These are phyloP conservation scores for Russula olivacea DNA, from an alignment of 768 basidiomycete genomes.

Conservation along the genomic window DNA sequence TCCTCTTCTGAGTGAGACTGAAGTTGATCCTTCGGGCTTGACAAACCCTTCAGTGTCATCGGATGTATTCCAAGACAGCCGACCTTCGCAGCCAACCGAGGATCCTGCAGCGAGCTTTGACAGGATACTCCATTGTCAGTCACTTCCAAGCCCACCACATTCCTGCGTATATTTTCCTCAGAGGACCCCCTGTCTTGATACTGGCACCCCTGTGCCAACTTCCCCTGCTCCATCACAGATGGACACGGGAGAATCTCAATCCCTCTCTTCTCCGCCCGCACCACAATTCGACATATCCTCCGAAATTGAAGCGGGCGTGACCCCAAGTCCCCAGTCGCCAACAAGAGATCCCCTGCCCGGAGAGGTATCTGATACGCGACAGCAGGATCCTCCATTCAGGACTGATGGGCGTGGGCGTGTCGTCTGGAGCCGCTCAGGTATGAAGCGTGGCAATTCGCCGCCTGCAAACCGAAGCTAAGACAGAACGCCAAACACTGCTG, in stretches of 20 bases:
- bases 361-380: constrained; percentile 8
- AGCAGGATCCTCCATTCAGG: constrained; percentile 31
- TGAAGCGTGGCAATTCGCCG: constrained; percentile 13
- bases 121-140: background rate
- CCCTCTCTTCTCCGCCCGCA: background rate
- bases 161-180: background rate
- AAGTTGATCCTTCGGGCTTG: background rate
- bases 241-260: background rate
- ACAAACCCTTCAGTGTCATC: background rate
- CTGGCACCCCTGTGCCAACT: background rate
- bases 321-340: background rate
- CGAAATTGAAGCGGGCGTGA: background rate
- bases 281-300: background rate
- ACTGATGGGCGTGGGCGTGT: constrained; percentile 36
- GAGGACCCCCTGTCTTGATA: background rate
- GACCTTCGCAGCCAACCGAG: background rate
- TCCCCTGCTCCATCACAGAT: background rate
- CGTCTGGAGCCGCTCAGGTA: constrained; percentile 31
- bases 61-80: constrained; percentile 1
- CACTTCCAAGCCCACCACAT: background rate
- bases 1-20: background rate
- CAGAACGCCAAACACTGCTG: background rate
- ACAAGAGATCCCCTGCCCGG: background rate
- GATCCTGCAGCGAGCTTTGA: too few species aligned
- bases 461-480: constrained; percentile 2